Evolutionary conservation across 768 basidiomycete species (phyloP).

Genomic region (Trametes cubensis): DNA sequence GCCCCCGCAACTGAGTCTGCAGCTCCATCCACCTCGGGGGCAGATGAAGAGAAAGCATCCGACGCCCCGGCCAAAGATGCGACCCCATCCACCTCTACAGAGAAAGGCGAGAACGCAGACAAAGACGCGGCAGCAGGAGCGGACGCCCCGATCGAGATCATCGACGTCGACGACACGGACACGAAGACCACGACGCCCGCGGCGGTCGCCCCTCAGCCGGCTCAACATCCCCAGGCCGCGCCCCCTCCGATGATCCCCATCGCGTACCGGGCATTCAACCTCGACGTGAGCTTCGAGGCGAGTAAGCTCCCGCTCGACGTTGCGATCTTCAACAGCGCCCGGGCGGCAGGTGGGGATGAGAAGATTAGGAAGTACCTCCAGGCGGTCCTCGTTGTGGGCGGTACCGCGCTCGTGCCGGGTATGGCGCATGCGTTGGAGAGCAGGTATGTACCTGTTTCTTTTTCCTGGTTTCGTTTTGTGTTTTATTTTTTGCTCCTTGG

Average conservation of each 20-base stretch:
- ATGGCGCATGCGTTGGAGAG: slow-evolving; percentile 87
- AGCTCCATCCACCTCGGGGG: background rate
- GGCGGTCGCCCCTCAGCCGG: slow-evolving; percentile 23
- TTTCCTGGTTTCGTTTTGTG: background rate
- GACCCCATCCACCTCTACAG: slow-evolving; percentile 12
- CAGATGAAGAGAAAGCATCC: slow-evolving; percentile 7
- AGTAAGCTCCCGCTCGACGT: slow-evolving; percentile 91
- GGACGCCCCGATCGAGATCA: slow-evolving; percentile 45
- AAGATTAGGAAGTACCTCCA: slow-evolving; percentile 88
- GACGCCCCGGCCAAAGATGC: slow-evolving; percentile 8
- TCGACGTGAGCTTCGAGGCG: slow-evolving; percentile 84
- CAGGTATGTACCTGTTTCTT: slow-evolving; percentile 53
- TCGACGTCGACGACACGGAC: slow-evolving; percentile 44
- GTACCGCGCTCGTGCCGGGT: slow-evolving; percentile 77
- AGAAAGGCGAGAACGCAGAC: slow-evolving; percentile 12
- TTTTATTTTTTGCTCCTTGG: too few relatives aligned
- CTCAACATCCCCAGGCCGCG: slow-evolving; percentile 12
- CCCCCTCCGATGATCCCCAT: slow-evolving; percentile 29
- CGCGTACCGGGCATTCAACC: slow-evolving; percentile 50
- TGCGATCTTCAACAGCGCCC: slow-evolving; percentile 88
- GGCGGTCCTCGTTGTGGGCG: slow-evolving; percentile 86
- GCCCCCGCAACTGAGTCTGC: slow-evolving; percentile 10
- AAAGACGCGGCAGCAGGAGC: slow-evolving; percentile 24
- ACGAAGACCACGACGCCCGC: slow-evolving; percentile 25
- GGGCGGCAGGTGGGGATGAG: slow-evolving; percentile 87